phyloP scores from a whole-genome alignment of 352 stramenopile species.

The Pythium vanterpoolii region DNA sequence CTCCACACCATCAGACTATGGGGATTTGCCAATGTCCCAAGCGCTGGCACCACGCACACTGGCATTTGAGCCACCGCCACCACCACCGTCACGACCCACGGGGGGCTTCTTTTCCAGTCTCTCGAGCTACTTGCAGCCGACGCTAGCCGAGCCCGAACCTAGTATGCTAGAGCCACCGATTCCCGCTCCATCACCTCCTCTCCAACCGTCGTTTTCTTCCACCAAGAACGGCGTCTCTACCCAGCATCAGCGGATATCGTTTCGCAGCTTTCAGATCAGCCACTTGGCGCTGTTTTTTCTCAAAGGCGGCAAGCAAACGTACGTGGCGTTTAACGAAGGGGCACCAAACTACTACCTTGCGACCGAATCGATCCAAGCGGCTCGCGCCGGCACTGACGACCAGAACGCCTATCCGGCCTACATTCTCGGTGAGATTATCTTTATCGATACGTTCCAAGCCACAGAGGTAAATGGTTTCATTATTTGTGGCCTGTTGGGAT shows the following conservation, averaged over 20 bases:
- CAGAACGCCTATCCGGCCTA: conserved; percentile 58
- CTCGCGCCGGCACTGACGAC: conserved; percentile 43
- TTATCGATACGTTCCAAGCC: conserved; percentile 81
- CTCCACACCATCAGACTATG: conserved; percentile 30
- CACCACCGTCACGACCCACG: conserved; percentile 14
- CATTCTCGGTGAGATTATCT: conserved; percentile 82
- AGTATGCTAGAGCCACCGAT: background rate
- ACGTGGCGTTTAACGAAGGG: conserved; percentile 82
- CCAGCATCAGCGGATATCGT: conserved; percentile 72
- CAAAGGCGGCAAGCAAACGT: conserved; percentile 68
- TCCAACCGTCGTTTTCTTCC: background rate
- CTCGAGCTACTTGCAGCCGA: conserved; percentile 17
- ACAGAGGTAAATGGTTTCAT: conserved; percentile 52
- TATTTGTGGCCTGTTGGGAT: conserved; percentile 6
- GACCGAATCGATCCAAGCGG: conserved; percentile 75
- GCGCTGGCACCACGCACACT: conserved; percentile 41
- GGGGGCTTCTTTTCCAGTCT: conserved; percentile 25
- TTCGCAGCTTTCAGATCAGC: conserved; percentile 80
- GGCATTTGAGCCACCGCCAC: conserved; percentile 23
- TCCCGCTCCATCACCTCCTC: conserved; percentile 12
- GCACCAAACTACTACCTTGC: conserved; percentile 77
- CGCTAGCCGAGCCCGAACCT: conserved; percentile 1
- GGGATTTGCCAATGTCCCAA: conserved; percentile 62
- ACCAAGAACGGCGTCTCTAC: conserved; percentile 14
- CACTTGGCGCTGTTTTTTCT: conserved; percentile 78